Conservation (phyloP, 2,329 filamentous ascomycete species). For the Diplodia corticola region DNA sequence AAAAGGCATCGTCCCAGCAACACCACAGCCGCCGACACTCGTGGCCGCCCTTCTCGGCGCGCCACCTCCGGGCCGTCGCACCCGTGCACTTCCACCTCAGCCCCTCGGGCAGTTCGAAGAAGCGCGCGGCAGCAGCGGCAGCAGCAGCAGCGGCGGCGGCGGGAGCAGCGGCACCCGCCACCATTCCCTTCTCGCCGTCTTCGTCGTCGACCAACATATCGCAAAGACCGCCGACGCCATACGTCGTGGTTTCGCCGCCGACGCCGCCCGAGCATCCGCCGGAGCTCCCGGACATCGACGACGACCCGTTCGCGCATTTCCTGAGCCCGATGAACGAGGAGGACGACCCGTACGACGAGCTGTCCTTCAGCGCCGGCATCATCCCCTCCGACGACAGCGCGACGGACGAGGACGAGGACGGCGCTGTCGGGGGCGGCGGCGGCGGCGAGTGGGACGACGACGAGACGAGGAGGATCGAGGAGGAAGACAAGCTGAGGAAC, state of each 20-base stretch:
- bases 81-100: slow-evolving; percentile 22
- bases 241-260: background rate
- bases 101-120: background rate
- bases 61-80: slow-evolving; percentile 16
- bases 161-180: background rate
- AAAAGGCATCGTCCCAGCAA: background rate
- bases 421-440: background rate
- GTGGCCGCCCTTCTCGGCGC: slow-evolving; percentile 19
- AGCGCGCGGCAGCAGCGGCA: background rate
- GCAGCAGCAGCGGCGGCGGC: background rate
- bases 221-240: background rate
- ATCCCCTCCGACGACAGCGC: slow-evolving; percentile 32
- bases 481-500: slow-evolving; percentile 38
- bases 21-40: slow-evolving; percentile 14
- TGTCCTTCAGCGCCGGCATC: slow-evolving; percentile 43
- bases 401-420: slow-evolving; percentile 9
- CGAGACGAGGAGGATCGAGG: slow-evolving; percentile 30
- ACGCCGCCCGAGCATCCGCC: background rate
- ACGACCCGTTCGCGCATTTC: slow-evolving; percentile 47
- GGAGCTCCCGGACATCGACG: slow-evolving; percentile 43
- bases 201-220: background rate
- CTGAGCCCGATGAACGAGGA: slow-evolving; percentile 44
- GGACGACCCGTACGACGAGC: slow-evolving; percentile 32
- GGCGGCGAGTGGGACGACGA: slow-evolving; percentile 23
- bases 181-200: background rate